A percentile compares a stretch with the other conserved stretches of the same genome.
phyloP scores from a whole-genome alignment of 1,284 basidiomycete genomes.

The Heterobasidion parviporum region DNA sequence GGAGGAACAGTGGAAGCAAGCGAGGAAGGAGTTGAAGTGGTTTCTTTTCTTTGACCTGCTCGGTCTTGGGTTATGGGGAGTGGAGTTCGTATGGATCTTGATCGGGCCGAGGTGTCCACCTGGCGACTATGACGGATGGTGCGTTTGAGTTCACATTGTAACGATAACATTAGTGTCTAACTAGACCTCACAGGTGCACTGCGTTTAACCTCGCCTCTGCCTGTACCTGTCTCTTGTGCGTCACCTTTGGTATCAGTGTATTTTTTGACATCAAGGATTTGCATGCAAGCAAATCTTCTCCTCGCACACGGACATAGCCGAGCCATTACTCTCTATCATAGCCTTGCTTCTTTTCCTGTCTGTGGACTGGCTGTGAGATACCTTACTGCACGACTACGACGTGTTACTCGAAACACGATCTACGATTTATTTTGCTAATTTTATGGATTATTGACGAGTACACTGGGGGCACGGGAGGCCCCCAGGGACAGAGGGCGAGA shows the following conservation, averaged over 20 bases:
- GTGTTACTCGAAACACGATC: background rate
- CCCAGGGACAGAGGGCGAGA: too few species aligned
- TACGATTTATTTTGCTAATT: background rate
- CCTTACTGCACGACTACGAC: background rate
- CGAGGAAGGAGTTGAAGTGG: slow-evolving; percentile 46
- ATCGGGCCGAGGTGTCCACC: slow-evolving; percentile 54
- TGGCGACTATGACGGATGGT: slow-evolving; percentile 58
- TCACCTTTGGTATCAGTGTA: slow-evolving; percentile 45
- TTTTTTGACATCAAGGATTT: slow-evolving; percentile 65
- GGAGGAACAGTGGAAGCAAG: slow-evolving; percentile 54
- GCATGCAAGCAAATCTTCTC: slow-evolving; percentile 41
- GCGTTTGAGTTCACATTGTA: slow-evolving; percentile 17
- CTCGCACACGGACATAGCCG: slow-evolving; percentile 31
- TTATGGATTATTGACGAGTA: background rate
- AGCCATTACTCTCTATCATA: background rate
- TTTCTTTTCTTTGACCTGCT: slow-evolving; percentile 39
- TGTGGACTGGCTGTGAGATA: background rate
- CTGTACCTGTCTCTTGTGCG: slow-evolving; percentile 43
- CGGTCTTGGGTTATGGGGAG: slow-evolving; percentile 48
- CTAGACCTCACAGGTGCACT: slow-evolving; percentile 43
- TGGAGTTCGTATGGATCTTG: slow-evolving; percentile 49
- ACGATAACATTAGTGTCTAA: slow-evolving; percentile 2
- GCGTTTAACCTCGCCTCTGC: slow-evolving; percentile 61
- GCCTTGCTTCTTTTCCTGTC: background rate
- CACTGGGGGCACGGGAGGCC: too few species aligned